Conservation (phyloP, 2,329 filamentous ascomycete genomes). For the Aureobasidium sp. region DNA sequence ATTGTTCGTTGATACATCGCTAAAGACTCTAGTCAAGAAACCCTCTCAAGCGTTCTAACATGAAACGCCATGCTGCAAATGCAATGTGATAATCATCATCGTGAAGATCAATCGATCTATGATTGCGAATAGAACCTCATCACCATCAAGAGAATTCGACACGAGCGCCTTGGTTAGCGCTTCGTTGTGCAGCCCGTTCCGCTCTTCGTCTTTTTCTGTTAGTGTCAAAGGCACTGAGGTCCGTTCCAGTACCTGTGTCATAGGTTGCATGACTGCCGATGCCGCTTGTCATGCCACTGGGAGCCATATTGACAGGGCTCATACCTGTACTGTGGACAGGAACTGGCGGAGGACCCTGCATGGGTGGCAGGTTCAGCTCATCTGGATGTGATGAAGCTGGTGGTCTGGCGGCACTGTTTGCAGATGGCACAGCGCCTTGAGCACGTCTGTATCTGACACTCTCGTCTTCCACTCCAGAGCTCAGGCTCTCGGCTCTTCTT, state of each 20-base stretch:
- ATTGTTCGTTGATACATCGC: conserved; percentile 7
- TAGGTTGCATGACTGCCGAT: conserved; percentile 32
- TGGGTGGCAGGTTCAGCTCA: conserved; percentile 19
- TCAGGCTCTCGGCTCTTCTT: conserved; percentile 26
- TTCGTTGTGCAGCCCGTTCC: conserved; percentile 37
- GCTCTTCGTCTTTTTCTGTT: conserved; percentile 48
- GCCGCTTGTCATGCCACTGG: conserved; percentile 23
- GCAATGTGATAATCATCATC: neutral
- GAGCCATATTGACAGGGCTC: conserved; percentile 15
- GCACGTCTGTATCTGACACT: conserved; percentile 28
- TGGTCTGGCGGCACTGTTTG: conserved; percentile 18
- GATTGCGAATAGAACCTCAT: neutral
- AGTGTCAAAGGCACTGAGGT: conserved; percentile 43
- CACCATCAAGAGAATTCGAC: conserved; percentile 12
- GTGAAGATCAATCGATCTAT: neutral
- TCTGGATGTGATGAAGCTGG: conserved; percentile 16
- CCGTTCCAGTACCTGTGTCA: conserved; percentile 32
- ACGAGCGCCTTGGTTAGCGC: conserved; percentile 14
- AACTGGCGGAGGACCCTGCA: conserved; percentile 18
- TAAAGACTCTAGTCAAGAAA: neutral
- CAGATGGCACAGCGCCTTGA: conserved; percentile 17
- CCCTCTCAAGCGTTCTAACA: neutral
- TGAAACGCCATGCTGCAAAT: conserved; percentile 11
- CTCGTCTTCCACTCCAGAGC: conserved; percentile 33
- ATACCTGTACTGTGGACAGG: conserved; percentile 19